Evolutionary conservation across 2,329 filamentous ascomycete species (phyloP).

Genomic region (Neonectria faginata): DNA sequence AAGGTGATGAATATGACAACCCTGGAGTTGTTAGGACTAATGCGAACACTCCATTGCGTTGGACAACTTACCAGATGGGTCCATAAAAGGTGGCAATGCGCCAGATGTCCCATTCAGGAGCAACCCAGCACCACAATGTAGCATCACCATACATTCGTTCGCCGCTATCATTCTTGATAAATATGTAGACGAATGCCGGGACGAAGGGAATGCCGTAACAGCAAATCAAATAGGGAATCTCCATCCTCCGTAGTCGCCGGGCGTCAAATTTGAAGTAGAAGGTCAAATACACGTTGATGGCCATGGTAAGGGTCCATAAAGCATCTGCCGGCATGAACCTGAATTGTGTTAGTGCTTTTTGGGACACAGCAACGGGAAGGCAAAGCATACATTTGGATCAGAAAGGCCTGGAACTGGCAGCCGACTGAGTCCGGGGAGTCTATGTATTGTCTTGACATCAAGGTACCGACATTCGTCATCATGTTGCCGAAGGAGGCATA

Average conservation of each 20-base stretch:
- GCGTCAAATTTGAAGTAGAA: slow-evolving; percentile 81
- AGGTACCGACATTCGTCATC: slow-evolving; percentile 79
- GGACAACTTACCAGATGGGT: slow-evolving; percentile 69
- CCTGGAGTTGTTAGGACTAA: slow-evolving; percentile 55
- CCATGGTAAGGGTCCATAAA: slow-evolving; percentile 84
- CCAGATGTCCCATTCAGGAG: slow-evolving; percentile 73
- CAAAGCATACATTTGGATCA: slow-evolving; percentile 81
- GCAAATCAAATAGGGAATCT: slow-evolving; percentile 74
- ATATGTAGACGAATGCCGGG: slow-evolving; percentile 75
- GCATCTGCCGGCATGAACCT: slow-evolving; percentile 85
- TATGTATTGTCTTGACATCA: slow-evolving; percentile 76
- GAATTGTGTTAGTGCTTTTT: slow-evolving; percentile 33
- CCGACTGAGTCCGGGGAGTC: slow-evolving; percentile 59
- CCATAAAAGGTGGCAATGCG: slow-evolving; percentile 82
- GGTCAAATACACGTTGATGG: slow-evolving; percentile 83
- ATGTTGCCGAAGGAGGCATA: slow-evolving; percentile 87
- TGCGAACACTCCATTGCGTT: no score
- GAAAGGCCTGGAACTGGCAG: slow-evolving; percentile 80
- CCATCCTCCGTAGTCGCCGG: slow-evolving; percentile 71
- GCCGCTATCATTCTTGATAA: slow-evolving; percentile 66
- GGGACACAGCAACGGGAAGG: background rate
- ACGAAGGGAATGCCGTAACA: slow-evolving; percentile 82
- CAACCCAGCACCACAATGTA: slow-evolving; percentile 85
- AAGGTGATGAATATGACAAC: slow-evolving; percentile 71
- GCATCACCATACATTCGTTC: slow-evolving; percentile 78